Percentiles rank a stretch among this genome's conserved stretches.
phyloP scores from a whole-genome alignment of 805 yeast species.

The Ogataea pilisensis region DNA sequence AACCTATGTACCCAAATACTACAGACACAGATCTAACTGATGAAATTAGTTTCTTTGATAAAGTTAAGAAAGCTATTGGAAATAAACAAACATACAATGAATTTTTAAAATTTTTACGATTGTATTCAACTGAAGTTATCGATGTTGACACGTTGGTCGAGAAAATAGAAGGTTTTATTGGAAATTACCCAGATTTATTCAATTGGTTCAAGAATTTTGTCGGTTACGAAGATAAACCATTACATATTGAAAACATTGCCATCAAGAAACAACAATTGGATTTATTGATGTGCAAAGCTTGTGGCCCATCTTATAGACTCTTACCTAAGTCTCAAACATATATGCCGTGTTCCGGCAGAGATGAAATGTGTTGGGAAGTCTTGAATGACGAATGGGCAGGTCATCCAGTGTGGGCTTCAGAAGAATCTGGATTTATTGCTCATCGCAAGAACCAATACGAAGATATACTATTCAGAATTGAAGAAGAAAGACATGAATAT shows the following conservation, averaged over 20 bases:
- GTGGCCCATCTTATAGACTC: constrained; percentile 92
- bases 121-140: constrained; percentile 86
- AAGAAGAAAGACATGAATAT: constrained; percentile 96
- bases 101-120: constrained; percentile 80
- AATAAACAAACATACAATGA: constrained; percentile 90
- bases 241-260: constrained; percentile 79
- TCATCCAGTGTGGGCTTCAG: constrained; percentile 99
- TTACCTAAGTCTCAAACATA: constrained; percentile 90
- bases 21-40: constrained; percentile 64
- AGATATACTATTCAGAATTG: constrained; percentile 89
- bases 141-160: constrained; percentile 79
- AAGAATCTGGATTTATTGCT: constrained; percentile 98
- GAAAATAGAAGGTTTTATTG: constrained; percentile 81
- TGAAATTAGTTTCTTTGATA: constrained; percentile 88
- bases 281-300: constrained; percentile 83
- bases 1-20: constrained; percentile 62
- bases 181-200: constrained; percentile 71
- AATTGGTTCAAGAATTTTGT: constrained; percentile 92
- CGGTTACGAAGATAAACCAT: constrained; percentile 81
- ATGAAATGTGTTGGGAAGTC: constrained; percentile 99
- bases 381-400: constrained; percentile 99
- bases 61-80: constrained; percentile 81
- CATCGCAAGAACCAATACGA: constrained; percentile 98
- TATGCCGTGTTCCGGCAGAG: constrained; percentile 98
- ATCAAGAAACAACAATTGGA: constrained; percentile 91